Evolutionary conservation across 305 asterid species (phyloP).

Genomic region (Fraxinus sp.): DNA sequence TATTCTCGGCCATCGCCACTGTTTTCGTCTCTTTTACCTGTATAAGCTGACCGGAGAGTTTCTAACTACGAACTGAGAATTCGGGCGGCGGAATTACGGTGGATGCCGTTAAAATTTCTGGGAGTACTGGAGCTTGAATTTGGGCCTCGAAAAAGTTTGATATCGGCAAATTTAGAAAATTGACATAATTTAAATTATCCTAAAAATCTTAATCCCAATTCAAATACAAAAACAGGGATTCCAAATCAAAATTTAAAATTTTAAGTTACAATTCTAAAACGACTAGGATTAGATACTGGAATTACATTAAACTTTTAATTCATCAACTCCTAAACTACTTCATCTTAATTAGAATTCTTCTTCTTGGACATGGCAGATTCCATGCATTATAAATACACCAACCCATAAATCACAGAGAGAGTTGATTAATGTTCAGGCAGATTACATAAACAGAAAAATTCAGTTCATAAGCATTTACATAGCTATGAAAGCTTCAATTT

Average conservation of each 20-base stretch:
- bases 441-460: neutral
- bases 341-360: neutral
- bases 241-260: neutral
- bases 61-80: neutral
- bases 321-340: neutral
- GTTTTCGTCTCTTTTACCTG: slow-evolving; percentile 19
- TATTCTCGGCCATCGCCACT: slow-evolving; percentile 65
- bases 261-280: neutral
- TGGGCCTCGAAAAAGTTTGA: slow-evolving; percentile 12
- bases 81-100: neutral
- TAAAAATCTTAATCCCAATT: too few relatives aligned
- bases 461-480: neutral
- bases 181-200: too few relatives aligned
- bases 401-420: neutral
- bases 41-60: slow-evolving; percentile 3
- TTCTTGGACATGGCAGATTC: neutral
- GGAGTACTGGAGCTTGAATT: slow-evolving; percentile 4
- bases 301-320: neutral
- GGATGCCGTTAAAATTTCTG: slow-evolving; percentile 6
- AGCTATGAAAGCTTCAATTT: neutral
- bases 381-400: neutral
- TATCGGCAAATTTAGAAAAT: neutral
- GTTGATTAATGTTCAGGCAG: neutral
- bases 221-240: too few relatives aligned
- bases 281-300: neutral